A percentile compares a stretch with the other conserved stretches of the same genome.
Conservation (phyloP, 2,329 filamentous ascomycete genomes). For the Aspergillus sp. region DNA sequence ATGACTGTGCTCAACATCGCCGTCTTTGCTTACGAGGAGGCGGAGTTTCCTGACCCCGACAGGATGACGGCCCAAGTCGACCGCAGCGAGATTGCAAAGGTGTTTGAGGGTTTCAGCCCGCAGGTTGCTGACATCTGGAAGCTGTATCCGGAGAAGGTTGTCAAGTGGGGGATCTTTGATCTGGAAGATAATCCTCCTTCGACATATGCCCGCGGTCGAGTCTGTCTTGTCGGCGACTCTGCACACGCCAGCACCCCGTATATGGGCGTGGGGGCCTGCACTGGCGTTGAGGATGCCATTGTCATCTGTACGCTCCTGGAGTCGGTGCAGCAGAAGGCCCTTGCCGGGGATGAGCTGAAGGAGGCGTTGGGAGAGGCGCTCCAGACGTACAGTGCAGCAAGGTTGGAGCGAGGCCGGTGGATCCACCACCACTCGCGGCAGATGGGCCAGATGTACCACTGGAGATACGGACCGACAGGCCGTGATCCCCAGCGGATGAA, state of each 20-base stretch:
- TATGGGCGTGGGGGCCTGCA: slow-evolving; percentile 12
- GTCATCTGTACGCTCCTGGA: slow-evolving; percentile 6
- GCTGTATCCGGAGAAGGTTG: slow-evolving; percentile 43
- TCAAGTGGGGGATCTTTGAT: slow-evolving; percentile 13
- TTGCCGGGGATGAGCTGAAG: not conserved
- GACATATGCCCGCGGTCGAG: not conserved
- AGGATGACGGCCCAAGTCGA: slow-evolving; percentile 5
- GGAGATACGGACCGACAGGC: not conserved
- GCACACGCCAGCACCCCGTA: slow-evolving; percentile 14
- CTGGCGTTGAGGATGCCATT: slow-evolving; percentile 13
- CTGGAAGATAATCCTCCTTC: slow-evolving; percentile 4
- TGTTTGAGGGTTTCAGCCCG: slow-evolving; percentile 31
- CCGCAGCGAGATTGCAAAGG: slow-evolving; percentile 4
- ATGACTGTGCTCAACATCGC: slow-evolving; percentile 20
- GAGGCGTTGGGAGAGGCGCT: not conserved
- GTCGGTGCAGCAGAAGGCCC: not conserved
- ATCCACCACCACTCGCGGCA: not conserved
- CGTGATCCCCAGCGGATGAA: not conserved
- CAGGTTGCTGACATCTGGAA: slow-evolving; percentile 38
- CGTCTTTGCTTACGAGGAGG: slow-evolving; percentile 19
- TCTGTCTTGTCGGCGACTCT: slow-evolving; percentile 15
- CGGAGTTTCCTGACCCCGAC: slow-evolving; percentile 11
- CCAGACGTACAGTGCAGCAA: not conserved
- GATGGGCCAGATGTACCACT: not conserved
- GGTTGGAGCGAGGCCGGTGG: not conserved